phyloP scores from a whole-genome alignment of 1,284 basidiomycete genomes.

The Tranzscheliella williamsii region DNA sequence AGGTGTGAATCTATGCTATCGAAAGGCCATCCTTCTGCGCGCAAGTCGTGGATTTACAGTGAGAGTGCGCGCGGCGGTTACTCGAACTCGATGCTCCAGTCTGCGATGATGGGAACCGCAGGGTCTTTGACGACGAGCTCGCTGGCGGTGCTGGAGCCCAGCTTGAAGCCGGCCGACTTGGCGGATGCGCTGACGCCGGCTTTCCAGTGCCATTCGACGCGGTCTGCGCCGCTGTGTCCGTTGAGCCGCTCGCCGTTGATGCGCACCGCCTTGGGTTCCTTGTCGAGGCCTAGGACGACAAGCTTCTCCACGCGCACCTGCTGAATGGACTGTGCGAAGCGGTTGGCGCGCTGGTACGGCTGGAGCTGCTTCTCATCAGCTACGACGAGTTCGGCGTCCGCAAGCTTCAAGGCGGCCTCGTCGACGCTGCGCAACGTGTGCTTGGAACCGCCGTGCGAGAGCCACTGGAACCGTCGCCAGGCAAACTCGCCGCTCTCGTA shows the following conservation, averaged over 20 bases:
- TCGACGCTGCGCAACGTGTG: constrained; percentile 30
- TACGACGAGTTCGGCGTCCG: constrained; percentile 9
- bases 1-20: no score
- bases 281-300: constrained; percentile 51
- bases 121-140: constrained; percentile 55
- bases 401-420: constrained; percentile 17
- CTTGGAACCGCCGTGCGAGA: constrained; percentile 6
- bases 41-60: no score
- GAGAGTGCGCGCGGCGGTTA: no score
- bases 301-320: constrained; percentile 54
- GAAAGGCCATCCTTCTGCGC: no score
- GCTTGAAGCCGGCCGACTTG: constrained; percentile 8
- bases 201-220: constrained; percentile 42
- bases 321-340: constrained; percentile 41
- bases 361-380: constrained; percentile 35
- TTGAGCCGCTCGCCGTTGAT: constrained; percentile 19
- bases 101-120: constrained; percentile 31
- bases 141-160: constrained; percentile 23
- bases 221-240: neutral
- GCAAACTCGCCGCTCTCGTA: constrained; percentile 79
- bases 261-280: constrained; percentile 23
- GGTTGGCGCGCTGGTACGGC: constrained; percentile 25
- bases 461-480: constrained; percentile 62
- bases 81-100: constrained; percentile 49
- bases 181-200: constrained; percentile 21